Percentiles rank a stretch among this genome's conserved stretches.
phyloP scores from a whole-genome alignment of 2,329 filamentous ascomycete genomes.

The Pyricularia pennisetigena region DNA sequence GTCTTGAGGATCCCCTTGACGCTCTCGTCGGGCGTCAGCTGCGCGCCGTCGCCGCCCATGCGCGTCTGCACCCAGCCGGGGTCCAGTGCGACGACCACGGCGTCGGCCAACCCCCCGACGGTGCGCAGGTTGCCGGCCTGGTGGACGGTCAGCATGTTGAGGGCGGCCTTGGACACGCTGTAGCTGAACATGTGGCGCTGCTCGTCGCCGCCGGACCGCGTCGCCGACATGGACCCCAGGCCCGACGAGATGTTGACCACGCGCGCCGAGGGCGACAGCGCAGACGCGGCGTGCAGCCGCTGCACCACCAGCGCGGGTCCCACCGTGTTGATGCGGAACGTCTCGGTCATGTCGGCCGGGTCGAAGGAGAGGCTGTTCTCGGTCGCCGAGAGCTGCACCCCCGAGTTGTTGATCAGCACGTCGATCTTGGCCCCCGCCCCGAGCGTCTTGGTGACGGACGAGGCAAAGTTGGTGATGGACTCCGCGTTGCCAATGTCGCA shows the following conservation, averaged over 20 bases:
- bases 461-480: conserved; percentile 19
- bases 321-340: conserved; percentile 34
- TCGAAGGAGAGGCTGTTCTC: conserved; percentile 28
- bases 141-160: conserved; percentile 23
- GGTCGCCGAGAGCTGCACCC: conserved; percentile 23
- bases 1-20: conserved; percentile 57
- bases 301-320: conserved; percentile 34
- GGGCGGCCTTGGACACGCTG: conserved; percentile 19
- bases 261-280: conserved; percentile 17
- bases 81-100: conserved; percentile 19
- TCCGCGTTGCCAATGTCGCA: conserved; percentile 21
- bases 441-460: conserved; percentile 16
- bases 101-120: conserved; percentile 13
- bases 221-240: conserved; percentile 22
- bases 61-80: conserved; percentile 25
- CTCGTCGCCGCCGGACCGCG: conserved; percentile 16
- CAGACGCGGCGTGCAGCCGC: conserved; percentile 19
- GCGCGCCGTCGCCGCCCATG: conserved; percentile 19
- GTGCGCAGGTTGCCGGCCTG: conserved; percentile 14
- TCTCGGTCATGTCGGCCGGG: conserved; percentile 22
- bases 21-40: conserved; percentile 17
- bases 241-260: conserved; percentile 32
- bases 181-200: conserved; percentile 20
- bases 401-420: conserved; percentile 19
- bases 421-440: conserved; percentile 20